Conservation (phyloP, 768 basidiomycete genomes). For the Panus rudis region DNA sequence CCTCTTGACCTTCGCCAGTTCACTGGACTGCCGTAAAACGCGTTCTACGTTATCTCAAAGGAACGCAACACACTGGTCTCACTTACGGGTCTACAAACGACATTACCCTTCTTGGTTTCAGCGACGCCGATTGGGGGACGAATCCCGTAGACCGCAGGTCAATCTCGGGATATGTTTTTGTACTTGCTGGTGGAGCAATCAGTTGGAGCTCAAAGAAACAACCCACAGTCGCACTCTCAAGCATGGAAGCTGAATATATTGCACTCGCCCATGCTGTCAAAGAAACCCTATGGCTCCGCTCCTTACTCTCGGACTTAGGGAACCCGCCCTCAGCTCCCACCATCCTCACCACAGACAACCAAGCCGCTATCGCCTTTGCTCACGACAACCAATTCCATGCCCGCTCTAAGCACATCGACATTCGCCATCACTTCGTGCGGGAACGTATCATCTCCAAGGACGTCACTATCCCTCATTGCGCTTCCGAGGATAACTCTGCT, state of each 20-base stretch:
- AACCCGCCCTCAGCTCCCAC: constrained; percentile 14
- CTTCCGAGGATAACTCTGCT: constrained; percentile 24
- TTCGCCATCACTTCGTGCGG: constrained; percentile 28
- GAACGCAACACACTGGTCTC: constrained; percentile 22
- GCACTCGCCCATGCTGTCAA: constrained; percentile 24
- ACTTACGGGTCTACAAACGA: constrained; percentile 22
- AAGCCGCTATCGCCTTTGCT: constrained; percentile 25
- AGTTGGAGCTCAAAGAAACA: constrained; percentile 34
- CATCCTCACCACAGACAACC: constrained; percentile 29
- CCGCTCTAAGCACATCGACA: constrained; percentile 32
- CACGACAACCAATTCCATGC: constrained; percentile 24
- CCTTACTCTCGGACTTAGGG: constrained; percentile 24
- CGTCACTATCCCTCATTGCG: constrained; percentile 6
- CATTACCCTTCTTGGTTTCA: constrained; percentile 22
- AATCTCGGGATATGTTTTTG: constrained; percentile 31
- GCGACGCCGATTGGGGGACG: constrained; percentile 19
- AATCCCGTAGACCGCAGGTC: constrained; percentile 22
- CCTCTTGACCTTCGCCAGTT: constrained; percentile 14
- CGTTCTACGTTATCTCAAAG: constrained; percentile 30
- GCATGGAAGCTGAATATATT: constrained; percentile 35
- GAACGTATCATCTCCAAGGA: constrained; percentile 15
- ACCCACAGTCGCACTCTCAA: constrained; percentile 31
- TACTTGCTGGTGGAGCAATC: constrained; percentile 28
- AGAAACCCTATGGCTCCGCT: constrained; percentile 27
- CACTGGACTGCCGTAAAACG: constrained; percentile 34